Conservation (phyloP, 2,329 filamentous ascomycete genomes). For the Podosphaera aphanis region DNA sequence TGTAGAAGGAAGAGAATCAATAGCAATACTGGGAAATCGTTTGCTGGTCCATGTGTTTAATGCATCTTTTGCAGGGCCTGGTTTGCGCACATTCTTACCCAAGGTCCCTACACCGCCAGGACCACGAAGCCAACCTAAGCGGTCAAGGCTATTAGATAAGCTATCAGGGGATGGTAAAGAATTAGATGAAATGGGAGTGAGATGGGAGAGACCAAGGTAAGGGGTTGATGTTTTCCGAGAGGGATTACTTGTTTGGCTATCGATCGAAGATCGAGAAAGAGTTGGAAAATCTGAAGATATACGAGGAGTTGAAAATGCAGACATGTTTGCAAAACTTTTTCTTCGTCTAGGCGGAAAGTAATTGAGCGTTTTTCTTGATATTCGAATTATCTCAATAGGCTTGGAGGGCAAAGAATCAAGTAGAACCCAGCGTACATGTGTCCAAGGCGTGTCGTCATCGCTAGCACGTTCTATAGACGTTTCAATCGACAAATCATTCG, state of each 20-base stretch:
- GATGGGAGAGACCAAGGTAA: constrained; percentile 7
- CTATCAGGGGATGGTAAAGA: constrained; percentile 10
- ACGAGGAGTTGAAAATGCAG: constrained; percentile 39
- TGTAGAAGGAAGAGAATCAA: constrained; percentile 42
- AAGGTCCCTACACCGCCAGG: constrained; percentile 79
- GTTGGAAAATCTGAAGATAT: constrained; percentile 12
- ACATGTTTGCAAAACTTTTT: constrained; percentile 34
- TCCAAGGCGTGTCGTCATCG: constrained; percentile 48
- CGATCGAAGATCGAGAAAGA: constrained; percentile 6
- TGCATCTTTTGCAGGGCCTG: constrained; percentile 64
- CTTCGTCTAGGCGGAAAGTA: constrained; percentile 87
- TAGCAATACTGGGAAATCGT: constrained; percentile 57
- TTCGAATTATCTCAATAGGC: constrained; percentile 65
- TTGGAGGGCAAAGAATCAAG: constrained; percentile 42
- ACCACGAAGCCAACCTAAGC: constrained; percentile 45
- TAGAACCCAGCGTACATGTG: constrained; percentile 71
- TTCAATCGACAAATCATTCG: constrained; percentile 11
- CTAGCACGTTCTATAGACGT: constrained; percentile 13
- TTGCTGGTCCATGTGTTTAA: constrained; percentile 67
- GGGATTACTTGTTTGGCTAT: constrained; percentile 8
- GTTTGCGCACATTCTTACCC: constrained; percentile 41
- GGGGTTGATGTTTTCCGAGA: constrained; percentile 9
- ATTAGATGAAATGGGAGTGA: constrained; percentile 9
- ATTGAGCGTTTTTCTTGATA: constrained; percentile 58
- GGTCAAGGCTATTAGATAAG: constrained; percentile 14